Conservation (phyloP, 345 rosid genomes). For the Eucalyptus pauciflora region DNA sequence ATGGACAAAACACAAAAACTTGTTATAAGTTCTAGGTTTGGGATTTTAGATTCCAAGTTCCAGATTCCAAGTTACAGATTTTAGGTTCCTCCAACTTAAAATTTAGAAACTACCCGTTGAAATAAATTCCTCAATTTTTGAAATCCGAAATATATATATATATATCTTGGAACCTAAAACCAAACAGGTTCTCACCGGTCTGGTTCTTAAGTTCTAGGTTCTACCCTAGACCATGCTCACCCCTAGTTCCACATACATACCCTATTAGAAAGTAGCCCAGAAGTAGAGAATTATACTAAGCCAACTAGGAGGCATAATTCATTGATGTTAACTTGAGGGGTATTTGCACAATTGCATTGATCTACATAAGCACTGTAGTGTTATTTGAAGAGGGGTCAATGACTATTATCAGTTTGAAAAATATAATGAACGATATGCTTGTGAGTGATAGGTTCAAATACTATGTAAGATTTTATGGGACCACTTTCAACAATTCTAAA, state of each 20-base stretch:
- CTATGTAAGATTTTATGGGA: not conserved
- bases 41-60: not conserved
- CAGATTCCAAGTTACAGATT: too few relatives aligned
- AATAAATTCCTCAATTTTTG: too few relatives aligned
- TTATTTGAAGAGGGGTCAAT: not conserved
- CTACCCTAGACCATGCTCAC: not conserved
- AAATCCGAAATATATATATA: too few relatives aligned
- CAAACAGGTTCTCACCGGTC: fast-evolving
- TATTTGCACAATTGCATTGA: not conserved
- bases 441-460: not conserved
- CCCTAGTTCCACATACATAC: not conserved
- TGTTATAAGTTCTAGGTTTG: not conserved
- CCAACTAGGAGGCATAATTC: not conserved
- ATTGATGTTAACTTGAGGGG: not conserved
- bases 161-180: too few relatives aligned
- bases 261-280: fast-evolving
- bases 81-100: not conserved
- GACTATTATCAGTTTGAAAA: not conserved
- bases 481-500: fast-evolving
- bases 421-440: not conserved
- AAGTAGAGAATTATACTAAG: not conserved
- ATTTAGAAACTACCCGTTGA: too few relatives aligned
- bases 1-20: not conserved
- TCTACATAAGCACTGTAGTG: not conserved
- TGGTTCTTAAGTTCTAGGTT: not conserved